Base-by-base conservation (phyloP, 345 rosid genomes). In the Brassica cretica region DNA sequence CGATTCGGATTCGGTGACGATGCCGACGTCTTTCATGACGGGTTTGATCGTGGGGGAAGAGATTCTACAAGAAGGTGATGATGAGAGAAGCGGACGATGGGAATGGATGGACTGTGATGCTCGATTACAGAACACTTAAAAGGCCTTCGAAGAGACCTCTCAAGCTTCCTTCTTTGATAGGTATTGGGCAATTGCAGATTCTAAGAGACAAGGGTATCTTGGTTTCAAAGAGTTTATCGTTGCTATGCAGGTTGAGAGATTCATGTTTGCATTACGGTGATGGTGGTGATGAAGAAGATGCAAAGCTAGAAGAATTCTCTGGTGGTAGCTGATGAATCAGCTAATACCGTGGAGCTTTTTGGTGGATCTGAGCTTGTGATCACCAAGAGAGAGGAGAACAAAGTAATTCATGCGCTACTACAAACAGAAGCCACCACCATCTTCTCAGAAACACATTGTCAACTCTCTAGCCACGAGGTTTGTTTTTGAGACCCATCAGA, bases 121-220 rank as follows among this genome's bases (percentile, higher is more conserved):
- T 19, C 21, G 21, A 19, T 19, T 19, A 19, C 21, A 19, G 21
- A 19, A 19, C 21, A 19, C 21, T 19, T 19, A 19, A 19, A 19
- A 19, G 21, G 21, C 21, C 21, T 19, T 19, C 21, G 21, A 19
- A 19, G 21, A 19, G 21, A 19, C 21, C 21, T 19, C 21, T 19
- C 21, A 19, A 19, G 21, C 21, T 19, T 19, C 21, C 21, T 19
- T 19, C 21, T 19, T 19, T 72, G 66, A 46, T 76, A 94, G 98
- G 87, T 92, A 27, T 94, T 94, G 98, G 98, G 95, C 98, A 9
- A 88, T 88, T 78, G 90, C 97, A 35, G 97, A 92, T 88, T 85
- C 97, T 35, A 94, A 87, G 83, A 81, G 97, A 53, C 97, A 89
- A 56, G 95, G 97, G 73, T 94, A 84, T 80, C 93, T 92, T 68